Percentiles rank a stretch among this genome's conserved stretches.
These are phyloP conservation scores for Russula sp. DNA, from an alignment of 768 basidiomycete species.

Conservation along the genomic window DNA sequence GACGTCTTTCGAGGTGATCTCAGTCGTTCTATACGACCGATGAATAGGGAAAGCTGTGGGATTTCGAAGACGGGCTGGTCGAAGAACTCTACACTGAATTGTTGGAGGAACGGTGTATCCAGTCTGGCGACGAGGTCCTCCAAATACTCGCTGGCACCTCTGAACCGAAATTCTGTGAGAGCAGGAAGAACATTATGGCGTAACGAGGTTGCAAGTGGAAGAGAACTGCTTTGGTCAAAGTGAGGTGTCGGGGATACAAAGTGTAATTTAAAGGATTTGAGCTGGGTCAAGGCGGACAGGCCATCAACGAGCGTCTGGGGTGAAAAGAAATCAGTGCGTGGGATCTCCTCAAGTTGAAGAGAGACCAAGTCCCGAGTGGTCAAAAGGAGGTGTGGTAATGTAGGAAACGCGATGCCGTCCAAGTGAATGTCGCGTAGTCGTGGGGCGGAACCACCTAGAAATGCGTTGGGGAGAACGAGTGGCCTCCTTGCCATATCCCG, in stretches of 20 bases:
- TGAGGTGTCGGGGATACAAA: not conserved
- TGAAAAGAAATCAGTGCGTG: not conserved
- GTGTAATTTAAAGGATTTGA: not conserved
- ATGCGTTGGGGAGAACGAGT: not conserved
- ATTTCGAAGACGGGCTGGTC: not conserved
- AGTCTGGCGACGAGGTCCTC: slow-evolving; percentile 2
- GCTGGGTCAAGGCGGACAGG: not conserved
- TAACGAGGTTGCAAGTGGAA: not conserved
- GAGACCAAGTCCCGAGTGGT: not conserved
- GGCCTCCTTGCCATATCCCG: not conserved
- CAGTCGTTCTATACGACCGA: not conserved
- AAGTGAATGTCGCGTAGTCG: slow-evolving; percentile 6
- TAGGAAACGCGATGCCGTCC: not conserved
- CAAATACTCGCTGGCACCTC: not conserved
- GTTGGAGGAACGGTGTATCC: not conserved
- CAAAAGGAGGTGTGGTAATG: slow-evolving; percentile 2
- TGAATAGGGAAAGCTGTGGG: not conserved
- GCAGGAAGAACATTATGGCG: not conserved
- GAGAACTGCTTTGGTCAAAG: no score
- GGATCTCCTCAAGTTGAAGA: not conserved
- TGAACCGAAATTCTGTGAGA: slow-evolving; percentile 4
- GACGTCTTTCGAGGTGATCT: not conserved
- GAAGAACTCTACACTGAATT: not conserved
- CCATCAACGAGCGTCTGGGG: not conserved
- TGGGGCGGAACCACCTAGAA: slow-evolving; percentile 1